Evolutionary conservation across 164 flowering plant species (phyloP), one percentile per base, ranked within the genome.

Genomic region (Magnolia sinica): DNA sequence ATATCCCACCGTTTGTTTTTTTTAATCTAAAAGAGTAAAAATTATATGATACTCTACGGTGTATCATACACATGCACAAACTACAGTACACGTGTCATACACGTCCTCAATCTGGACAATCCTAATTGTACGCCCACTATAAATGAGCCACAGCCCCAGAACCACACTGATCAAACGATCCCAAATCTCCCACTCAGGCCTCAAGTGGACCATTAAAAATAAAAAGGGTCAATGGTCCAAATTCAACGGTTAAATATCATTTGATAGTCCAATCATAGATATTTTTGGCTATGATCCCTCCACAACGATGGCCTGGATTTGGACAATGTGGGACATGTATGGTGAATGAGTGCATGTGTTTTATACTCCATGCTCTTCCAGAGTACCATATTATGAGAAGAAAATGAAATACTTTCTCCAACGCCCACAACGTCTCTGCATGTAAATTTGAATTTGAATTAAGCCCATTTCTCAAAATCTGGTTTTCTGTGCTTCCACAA

Each of bases 381-480:
- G n/a, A 37, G 31, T 68, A 68, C 71, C 24, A 37, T 29, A 19
- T 70, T 49, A 6, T 49, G 11, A 70, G 19, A 19, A 50, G 58
- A 50, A 18, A 70, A 49, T 49, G 4, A 50, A 7, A 68, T 70
- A 49, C n/a, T 73, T 74, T 68, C 18, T 72, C 79, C 72, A 52
- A 31, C 74, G 76, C 73, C 68, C 75, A 49, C 67, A 59, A 63
- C 20, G 18, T 45, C 7, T 71, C 71, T 59, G 80, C 58, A 67
- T 24, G 59, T 58, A 58, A 68, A 69, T 80, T 51, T 72, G 37
- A 79, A 79, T 69, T 80, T 52, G 58, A 52, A 74, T 6, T 37
- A 50, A 65, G 80, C 75, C 83, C 85, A 80, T 68, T 68, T 74
- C 84, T 82, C 83, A 84, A 83, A 79, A 77, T 76, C 77, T 71